Evolutionary conservation across 2,329 filamentous ascomycete species (phyloP).

Genomic region (Didymellaceae sp.): DNA sequence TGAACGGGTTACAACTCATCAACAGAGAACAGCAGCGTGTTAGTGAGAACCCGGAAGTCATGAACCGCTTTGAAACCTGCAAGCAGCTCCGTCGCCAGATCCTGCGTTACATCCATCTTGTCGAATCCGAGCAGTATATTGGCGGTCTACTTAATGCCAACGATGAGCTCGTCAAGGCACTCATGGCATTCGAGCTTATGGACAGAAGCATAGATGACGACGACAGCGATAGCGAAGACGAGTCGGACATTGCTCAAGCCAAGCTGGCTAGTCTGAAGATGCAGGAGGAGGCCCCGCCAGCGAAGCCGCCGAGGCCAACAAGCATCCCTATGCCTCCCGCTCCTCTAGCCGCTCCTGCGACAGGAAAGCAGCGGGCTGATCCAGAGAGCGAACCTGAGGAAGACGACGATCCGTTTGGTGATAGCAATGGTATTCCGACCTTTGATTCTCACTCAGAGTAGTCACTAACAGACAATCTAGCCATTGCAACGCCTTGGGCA

Average conservation of each 20-base stretch:
- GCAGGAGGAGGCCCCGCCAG: slow-evolving; percentile 51
- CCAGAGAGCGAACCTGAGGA: slow-evolving; percentile 64
- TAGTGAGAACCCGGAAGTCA: slow-evolving; percentile 78
- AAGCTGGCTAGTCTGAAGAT: slow-evolving; percentile 56
- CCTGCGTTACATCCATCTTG: slow-evolving; percentile 88
- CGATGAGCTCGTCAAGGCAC: slow-evolving; percentile 89
- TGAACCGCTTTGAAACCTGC: slow-evolving; percentile 82
- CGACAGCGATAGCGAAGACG: slow-evolving; percentile 68
- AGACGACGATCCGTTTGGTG: slow-evolving; percentile 86
- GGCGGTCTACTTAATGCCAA: slow-evolving; percentile 92
- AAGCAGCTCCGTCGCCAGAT: slow-evolving; percentile 85
- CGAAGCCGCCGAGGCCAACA: slow-evolving; percentile 57
- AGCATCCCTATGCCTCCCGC: slow-evolving; percentile 47
- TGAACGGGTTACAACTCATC: slow-evolving; percentile 86
- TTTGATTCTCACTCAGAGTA: accelerated
- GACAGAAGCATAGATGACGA: slow-evolving; percentile 82
- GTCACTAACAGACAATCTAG: slow-evolving; percentile 26
- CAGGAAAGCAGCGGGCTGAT: slow-evolving; percentile 52
- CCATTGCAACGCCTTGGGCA: slow-evolving; percentile 61
- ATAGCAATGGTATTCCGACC: slow-evolving; percentile 69
- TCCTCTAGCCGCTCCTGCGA: slow-evolving; percentile 31
- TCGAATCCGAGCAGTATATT: slow-evolving; percentile 89
- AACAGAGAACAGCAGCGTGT: slow-evolving; percentile 89
- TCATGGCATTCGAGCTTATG: slow-evolving; percentile 94
- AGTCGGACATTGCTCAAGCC: slow-evolving; percentile 47